phyloP scores from a whole-genome alignment of 202 grass and related monocot species.

The Brachypodium distachyon region DNA sequence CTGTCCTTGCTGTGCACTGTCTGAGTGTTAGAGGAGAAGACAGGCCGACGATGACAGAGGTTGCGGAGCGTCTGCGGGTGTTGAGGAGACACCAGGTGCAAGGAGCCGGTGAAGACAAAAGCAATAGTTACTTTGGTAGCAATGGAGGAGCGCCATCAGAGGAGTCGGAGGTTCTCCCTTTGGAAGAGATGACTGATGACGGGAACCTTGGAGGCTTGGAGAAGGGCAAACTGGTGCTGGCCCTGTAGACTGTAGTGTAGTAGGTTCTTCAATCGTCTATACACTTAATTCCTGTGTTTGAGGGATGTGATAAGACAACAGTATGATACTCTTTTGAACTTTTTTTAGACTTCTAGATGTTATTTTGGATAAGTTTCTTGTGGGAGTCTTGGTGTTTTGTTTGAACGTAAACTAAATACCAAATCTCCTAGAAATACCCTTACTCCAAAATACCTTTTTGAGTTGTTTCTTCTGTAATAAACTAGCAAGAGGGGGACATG shows the following conservation, averaged over 20 bases:
- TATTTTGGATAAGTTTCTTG: too few relatives aligned
- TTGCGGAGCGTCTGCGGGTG: conserved; percentile 16
- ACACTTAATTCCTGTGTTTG: background rate
- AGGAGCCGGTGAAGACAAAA: background rate
- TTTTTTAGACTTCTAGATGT: too few relatives aligned
- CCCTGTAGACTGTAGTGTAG: background rate
- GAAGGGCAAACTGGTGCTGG: background rate
- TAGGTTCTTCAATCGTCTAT: background rate
- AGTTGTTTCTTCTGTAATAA: too few relatives aligned
- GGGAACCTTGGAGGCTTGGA: background rate
- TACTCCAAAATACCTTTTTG: too few relatives aligned
- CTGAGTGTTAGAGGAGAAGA: conserved; percentile 15
- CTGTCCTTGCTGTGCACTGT: conserved; percentile 4
- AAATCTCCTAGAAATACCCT: too few relatives aligned
- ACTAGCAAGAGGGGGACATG: too few relatives aligned
- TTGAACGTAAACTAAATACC: too few relatives aligned
- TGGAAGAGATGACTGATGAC: background rate
- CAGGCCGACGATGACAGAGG: conserved; percentile 41
- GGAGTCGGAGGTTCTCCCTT: background rate
- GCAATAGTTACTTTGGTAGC: too few relatives aligned
- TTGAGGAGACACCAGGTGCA: conserved; percentile 8
- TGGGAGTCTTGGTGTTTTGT: too few relatives aligned
- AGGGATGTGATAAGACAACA: background rate
- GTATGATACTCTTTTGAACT: background rate
- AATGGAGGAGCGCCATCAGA: too few relatives aligned